These are phyloP conservation scores for Nectriaceae sp. DNA, from an alignment of 2,329 filamentous ascomycete genomes.

Conservation along the genomic window DNA sequence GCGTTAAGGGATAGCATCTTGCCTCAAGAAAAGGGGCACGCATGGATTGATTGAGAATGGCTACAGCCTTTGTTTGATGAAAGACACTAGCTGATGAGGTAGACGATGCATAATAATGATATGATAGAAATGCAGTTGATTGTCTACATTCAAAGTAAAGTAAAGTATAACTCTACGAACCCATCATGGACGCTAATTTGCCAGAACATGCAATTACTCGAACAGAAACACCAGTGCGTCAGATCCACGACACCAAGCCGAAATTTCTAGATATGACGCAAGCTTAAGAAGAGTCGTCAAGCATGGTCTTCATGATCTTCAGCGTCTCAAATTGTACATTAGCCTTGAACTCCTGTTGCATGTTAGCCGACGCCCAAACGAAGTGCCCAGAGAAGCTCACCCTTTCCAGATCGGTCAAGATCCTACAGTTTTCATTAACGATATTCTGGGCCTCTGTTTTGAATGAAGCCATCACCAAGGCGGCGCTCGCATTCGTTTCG, in stretches of 20 bases:
- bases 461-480: conserved; percentile 4
- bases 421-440: conserved; percentile 15
- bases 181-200: too few relatives aligned
- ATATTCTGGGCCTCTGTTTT: conserved; percentile 26
- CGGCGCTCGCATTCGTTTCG: background rate
- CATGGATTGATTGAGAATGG: conserved; percentile 5
- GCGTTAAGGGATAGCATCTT: conserved; percentile 24
- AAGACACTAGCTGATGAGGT: too few relatives aligned
- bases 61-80: too few relatives aligned
- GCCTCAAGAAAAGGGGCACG: conserved; percentile 18
- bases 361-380: too few relatives aligned
- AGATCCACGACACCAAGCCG: too few relatives aligned
- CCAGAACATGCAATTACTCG: too few relatives aligned
- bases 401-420: conserved; percentile 31
- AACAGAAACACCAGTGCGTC: too few relatives aligned
- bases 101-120: too few relatives aligned
- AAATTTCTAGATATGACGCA: too few relatives aligned
- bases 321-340: conserved; percentile 27
- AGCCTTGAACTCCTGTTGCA: conserved; percentile 31
- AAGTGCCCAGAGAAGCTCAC: conserved; percentile 32
- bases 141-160: too few relatives aligned
- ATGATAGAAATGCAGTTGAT: conserved; percentile 24
- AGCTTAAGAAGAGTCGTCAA: conserved; percentile 12
- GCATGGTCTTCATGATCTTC: conserved; percentile 30
- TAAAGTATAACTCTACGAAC: too few relatives aligned